These are phyloP conservation scores for Hypericum androsaemum DNA, from an alignment of 345 rosid genomes.

Conservation along the genomic window DNA sequence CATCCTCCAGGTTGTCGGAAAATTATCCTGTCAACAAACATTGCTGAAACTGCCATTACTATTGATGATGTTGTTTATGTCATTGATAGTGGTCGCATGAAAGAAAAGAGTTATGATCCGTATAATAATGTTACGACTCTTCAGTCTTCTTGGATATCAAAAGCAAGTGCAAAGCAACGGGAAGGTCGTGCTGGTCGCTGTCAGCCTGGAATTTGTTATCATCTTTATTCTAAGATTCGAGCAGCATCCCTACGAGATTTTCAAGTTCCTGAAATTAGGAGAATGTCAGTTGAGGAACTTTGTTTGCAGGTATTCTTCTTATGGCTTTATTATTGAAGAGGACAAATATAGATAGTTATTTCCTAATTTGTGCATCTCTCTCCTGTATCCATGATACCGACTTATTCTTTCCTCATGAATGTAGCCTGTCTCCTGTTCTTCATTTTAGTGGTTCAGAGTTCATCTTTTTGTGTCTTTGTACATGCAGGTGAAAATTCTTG, in stretches of 20 bases:
- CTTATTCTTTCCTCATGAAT: neutral
- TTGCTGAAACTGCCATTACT: conserved; percentile 87
- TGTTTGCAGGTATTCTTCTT: conserved; percentile 64
- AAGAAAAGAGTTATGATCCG: conserved; percentile 93
- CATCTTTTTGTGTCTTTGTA: too few species aligned
- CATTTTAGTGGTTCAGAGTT: too few species aligned
- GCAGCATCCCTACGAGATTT: conserved; percentile 77
- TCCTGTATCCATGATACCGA: neutral
- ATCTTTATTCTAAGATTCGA: conserved; percentile 67
- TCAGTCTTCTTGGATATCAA: conserved; percentile 84
- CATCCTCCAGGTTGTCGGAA: conserved; percentile 80
- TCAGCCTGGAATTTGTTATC: conserved; percentile 90
- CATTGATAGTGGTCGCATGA: conserved; percentile 92
- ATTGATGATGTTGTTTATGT: conserved; percentile 96
- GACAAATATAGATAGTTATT: neutral
- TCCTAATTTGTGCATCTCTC: neutral
- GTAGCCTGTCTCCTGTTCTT: neutral
- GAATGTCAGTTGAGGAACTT: conserved; percentile 89
- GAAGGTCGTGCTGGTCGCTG: conserved; percentile 97
- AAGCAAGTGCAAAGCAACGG: conserved; percentile 91
- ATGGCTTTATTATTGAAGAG: neutral
- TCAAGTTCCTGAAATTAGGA: conserved; percentile 83
- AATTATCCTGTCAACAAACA: conserved; percentile 80
- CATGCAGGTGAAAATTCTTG: conserved; percentile 71
- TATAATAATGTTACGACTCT: conserved; percentile 81